phyloP scores from a whole-genome alignment of 1,284 basidiomycete species.

The Sanguinoderma infundibulare region DNA sequence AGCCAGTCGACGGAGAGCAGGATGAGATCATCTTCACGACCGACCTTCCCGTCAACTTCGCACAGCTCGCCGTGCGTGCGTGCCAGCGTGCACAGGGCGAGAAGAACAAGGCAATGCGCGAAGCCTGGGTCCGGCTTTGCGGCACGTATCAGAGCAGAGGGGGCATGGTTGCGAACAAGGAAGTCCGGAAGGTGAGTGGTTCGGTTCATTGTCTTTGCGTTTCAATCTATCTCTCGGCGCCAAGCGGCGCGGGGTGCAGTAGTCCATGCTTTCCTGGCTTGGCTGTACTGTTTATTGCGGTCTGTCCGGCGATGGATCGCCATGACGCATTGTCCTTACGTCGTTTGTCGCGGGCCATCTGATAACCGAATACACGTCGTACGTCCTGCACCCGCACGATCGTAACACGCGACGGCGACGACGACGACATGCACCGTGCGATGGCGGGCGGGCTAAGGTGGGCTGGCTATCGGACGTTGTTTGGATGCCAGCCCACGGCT shows the following conservation, averaged over 20 bases:
- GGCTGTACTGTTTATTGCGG: conserved; percentile 16
- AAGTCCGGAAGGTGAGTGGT: conserved; percentile 74
- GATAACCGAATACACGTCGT: conserved; percentile 11
- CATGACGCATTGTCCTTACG: conserved; percentile 3
- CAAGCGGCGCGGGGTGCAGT: background rate
- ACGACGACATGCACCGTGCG: background rate
- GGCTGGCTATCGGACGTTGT: conserved; percentile 4
- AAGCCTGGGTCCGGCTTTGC: conserved; percentile 84
- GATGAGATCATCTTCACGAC: conserved; percentile 76
- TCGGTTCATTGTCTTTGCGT: conserved; percentile 2
- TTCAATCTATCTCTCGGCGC: conserved; percentile 11
- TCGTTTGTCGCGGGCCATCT: conserved; percentile 10
- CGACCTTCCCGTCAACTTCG: conserved; percentile 81
- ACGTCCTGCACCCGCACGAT: conserved; percentile 10
- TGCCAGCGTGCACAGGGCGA: conserved; percentile 84
- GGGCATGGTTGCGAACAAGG: conserved; percentile 63
- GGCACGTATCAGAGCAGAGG: conserved; percentile 78
- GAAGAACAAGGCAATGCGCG: conserved; percentile 71
- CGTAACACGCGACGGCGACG: background rate
- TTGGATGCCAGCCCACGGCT: background rate
- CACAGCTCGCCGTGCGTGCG: conserved; percentile 83
- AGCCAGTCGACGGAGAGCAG: conserved; percentile 38
- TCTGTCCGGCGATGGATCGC: conserved; percentile 15
- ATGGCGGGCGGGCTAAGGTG: background rate
- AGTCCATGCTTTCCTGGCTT: background rate